Percentiles rank a stretch among this genome's conserved stretches.
These are phyloP conservation scores for Tuber microsphaerosporum DNA, from an alignment of 495 filamentous ascomycete genomes.

Conservation along the genomic window DNA sequence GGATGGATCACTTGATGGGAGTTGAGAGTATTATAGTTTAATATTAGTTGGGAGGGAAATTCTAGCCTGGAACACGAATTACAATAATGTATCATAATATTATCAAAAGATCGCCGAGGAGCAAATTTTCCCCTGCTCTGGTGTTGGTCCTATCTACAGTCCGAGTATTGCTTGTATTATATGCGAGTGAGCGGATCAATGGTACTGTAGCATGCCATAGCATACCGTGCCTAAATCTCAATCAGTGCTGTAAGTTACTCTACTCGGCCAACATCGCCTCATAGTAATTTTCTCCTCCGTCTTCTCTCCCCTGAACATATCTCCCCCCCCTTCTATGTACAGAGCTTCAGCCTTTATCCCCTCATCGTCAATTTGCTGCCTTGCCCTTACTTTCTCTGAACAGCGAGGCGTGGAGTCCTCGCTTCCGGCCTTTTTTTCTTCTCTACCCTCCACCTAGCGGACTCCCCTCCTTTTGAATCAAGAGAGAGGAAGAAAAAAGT, in stretches of 20 bases:
- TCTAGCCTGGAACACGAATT: neutral
- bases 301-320: neutral
- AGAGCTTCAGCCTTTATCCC: neutral
- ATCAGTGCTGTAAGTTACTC: neutral
- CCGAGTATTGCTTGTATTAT: neutral
- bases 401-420: neutral
- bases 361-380: neutral
- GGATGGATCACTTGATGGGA: neutral
- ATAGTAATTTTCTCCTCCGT: neutral
- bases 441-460: neutral
- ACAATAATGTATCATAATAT: neutral
- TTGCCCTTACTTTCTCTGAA: neutral
- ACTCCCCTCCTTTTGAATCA: neutral
- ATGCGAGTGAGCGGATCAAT: neutral
- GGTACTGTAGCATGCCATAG: neutral
- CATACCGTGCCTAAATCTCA: neutral
- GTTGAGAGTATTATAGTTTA: neutral
- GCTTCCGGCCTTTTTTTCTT: neutral
- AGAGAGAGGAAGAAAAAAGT: neutral
- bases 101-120: neutral
- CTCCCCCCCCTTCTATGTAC: neutral
- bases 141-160: neutral
- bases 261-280: conserved; percentile 3
- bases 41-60: neutral
- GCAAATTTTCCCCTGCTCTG: neutral